phyloP scores from a whole-genome alignment of 2,329 filamentous ascomycete species.

The Clarireedia homoeocarpa region DNA sequence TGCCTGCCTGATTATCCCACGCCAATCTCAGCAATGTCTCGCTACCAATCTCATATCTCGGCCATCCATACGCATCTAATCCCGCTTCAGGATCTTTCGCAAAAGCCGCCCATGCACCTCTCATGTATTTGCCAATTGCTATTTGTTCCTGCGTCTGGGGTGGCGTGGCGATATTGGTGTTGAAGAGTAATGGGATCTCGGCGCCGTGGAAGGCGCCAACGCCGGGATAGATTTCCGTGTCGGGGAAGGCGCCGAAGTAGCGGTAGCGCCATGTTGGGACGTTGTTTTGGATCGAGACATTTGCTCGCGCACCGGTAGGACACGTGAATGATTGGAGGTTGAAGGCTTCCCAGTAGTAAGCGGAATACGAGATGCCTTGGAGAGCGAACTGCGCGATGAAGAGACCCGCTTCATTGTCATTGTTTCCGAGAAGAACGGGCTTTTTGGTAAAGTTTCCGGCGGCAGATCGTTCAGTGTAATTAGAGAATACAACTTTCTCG shows the following conservation, averaged over 20 bases:
- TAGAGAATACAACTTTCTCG: slow-evolving; percentile 23
- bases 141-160: slow-evolving; percentile 22
- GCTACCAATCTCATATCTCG: slow-evolving; percentile 1
- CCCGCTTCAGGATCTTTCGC: slow-evolving; percentile 32
- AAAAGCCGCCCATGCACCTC: slow-evolving; percentile 34
- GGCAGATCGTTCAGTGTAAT: slow-evolving; percentile 20
- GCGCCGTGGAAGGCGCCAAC: slow-evolving; percentile 30
- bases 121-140: slow-evolving; percentile 29
- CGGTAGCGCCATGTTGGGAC: slow-evolving; percentile 33
- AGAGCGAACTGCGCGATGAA: slow-evolving; percentile 24
- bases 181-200: slow-evolving; percentile 31
- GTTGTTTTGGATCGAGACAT: slow-evolving; percentile 19
- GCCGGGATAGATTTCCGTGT: slow-evolving; percentile 26
- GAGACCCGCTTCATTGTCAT: slow-evolving; percentile 29
- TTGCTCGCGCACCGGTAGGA: slow-evolving; percentile 25
- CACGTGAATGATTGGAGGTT: slow-evolving; percentile 30
- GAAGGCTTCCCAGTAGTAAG: slow-evolving; percentile 25
- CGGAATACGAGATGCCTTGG: slow-evolving; percentile 14
- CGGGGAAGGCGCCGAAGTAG: slow-evolving; percentile 32
- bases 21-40: slow-evolving; percentile 11
- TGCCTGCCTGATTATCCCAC: slow-evolving; percentile 10
- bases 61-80: slow-evolving; percentile 25
- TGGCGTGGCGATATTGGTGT: slow-evolving; percentile 7
- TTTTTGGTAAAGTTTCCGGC: slow-evolving; percentile 14
- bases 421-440: slow-evolving; percentile 29